Conservation (phyloP, 23 red algal species). For the Gracilariopsis chorda region DNA sequence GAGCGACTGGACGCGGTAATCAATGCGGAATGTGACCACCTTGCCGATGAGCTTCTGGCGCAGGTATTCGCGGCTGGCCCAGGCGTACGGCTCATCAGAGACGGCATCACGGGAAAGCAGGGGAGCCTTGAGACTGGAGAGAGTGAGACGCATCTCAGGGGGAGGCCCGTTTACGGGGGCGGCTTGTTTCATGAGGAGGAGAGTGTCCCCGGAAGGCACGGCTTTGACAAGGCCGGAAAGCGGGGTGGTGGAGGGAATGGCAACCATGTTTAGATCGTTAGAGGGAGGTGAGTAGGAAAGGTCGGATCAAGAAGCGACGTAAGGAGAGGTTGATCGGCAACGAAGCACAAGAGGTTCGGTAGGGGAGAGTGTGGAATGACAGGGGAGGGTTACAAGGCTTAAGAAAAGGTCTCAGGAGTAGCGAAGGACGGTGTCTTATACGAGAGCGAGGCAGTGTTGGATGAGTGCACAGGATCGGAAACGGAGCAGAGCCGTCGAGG, state of each 20-base stretch:
- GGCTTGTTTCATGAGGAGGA: conserved; percentile 68
- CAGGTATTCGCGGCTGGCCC: conserved; percentile 59
- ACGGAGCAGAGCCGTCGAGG: too few species aligned
- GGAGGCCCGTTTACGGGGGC: conserved; percentile 63
- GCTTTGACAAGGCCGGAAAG: conserved; percentile 79
- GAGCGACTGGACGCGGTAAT: conserved; percentile 54
- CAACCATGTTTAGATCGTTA: conserved; percentile 16
- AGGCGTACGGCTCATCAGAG: conserved; percentile 79
- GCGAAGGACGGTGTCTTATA: too few species aligned
- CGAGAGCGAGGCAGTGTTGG: too few species aligned
- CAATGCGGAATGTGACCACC: conserved; percentile 74
- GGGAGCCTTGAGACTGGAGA: conserved; percentile 67
- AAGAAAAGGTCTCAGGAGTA: too few species aligned
- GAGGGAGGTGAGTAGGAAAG: too few species aligned
- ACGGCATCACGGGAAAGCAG: conserved; percentile 50
- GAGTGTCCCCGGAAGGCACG: conserved; percentile 76
- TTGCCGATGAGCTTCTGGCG: conserved; percentile 62
- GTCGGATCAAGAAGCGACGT: too few species aligned
- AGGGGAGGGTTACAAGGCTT: too few species aligned
- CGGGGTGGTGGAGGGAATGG: conserved; percentile 23
- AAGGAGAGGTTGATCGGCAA: too few species aligned
- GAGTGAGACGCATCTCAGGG: conserved; percentile 79
- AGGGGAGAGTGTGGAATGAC: too few species aligned
- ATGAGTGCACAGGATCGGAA: too few species aligned
- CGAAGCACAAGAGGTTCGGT: too few species aligned